A percentile compares a stretch with the other conserved stretches of the same genome.
These are phyloP conservation scores for Globisporangium takayamanum DNA, from an alignment of 352 stramenopile genomes.

Conservation along the genomic window DNA sequence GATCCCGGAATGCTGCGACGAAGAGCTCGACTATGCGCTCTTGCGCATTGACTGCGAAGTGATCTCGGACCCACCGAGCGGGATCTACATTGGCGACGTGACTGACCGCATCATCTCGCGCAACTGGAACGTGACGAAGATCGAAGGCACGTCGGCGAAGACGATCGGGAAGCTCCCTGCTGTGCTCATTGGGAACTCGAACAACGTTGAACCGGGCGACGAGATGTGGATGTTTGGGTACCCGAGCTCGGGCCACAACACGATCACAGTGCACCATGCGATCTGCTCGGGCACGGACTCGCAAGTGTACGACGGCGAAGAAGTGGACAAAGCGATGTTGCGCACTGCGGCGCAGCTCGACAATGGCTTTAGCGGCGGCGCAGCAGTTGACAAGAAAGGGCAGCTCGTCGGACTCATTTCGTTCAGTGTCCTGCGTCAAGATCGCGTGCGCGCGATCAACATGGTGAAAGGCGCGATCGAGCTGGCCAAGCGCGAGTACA, in stretches of 20 bases:
- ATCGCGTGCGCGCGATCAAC: slow-evolving; percentile 84
- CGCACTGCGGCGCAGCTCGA: slow-evolving; percentile 78
- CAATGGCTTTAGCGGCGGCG: slow-evolving; percentile 82
- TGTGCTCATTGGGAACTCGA: slow-evolving; percentile 81
- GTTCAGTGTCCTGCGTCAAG: slow-evolving; percentile 80
- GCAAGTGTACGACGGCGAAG: slow-evolving; percentile 78
- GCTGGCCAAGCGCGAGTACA: slow-evolving; percentile 72
- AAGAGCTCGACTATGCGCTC: slow-evolving; percentile 79
- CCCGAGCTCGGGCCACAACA: slow-evolving; percentile 84
- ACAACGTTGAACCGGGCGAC: slow-evolving; percentile 83
- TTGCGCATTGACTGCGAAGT: slow-evolving; percentile 81
- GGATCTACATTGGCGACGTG: slow-evolving; percentile 86
- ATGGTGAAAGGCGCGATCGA: slow-evolving; percentile 87
- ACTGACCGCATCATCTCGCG: slow-evolving; percentile 81
- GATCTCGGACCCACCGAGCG: slow-evolving; percentile 77
- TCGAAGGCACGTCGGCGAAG: slow-evolving; percentile 59
- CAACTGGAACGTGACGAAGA: slow-evolving; percentile 78
- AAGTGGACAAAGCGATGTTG: slow-evolving; percentile 84
- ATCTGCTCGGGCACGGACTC: slow-evolving; percentile 86
- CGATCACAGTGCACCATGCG: slow-evolving; percentile 86
- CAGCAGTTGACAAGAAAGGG: slow-evolving; percentile 80
- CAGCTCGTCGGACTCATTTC: slow-evolving; percentile 83
- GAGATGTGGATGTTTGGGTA: slow-evolving; percentile 91
- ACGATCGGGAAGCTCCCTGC: slow-evolving; percentile 73
- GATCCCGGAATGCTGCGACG: slow-evolving; percentile 79